Evolutionary conservation across 2,329 filamentous ascomycete species (phyloP).

Genomic region (Pseudocercospora fijiensis): DNA sequence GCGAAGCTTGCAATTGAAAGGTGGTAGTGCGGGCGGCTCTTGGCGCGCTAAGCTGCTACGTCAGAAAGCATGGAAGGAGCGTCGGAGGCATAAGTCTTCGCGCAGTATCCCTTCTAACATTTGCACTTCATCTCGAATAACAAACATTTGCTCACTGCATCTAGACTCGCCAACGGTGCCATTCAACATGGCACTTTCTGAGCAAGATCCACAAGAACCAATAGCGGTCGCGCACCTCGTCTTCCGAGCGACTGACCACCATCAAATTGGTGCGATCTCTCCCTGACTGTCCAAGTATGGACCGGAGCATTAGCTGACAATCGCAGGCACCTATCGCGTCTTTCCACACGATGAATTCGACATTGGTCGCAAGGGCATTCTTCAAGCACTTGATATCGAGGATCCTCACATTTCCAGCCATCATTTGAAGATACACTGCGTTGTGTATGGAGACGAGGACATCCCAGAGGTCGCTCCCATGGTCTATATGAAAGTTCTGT

Average conservation of each 20-base stretch:
- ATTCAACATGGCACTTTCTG: conserved; percentile 27
- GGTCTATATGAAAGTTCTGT: conserved; percentile 50
- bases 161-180: background rate
- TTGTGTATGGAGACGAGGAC: conserved; percentile 45
- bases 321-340: background rate
- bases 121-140: conserved; percentile 3
- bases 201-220: background rate
- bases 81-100: background rate
- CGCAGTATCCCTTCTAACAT: background rate
- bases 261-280: background rate
- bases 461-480: conserved; percentile 43
- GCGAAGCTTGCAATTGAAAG: conserved; percentile 15
- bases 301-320: background rate
- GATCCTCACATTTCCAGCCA: conserved; percentile 45
- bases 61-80: conserved; percentile 1
- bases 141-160: background rate
- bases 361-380: conserved; percentile 35
- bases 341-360: conserved; percentile 29
- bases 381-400: conserved; percentile 26
- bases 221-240: conserved; percentile 13
- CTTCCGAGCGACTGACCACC: conserved; percentile 4
- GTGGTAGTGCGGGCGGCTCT: conserved; percentile 18
- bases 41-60: conserved; percentile 11
- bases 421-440: conserved; percentile 49
- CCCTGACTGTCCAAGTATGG: background rate